Base-by-base conservation (phyloP, 106 monocot species). In the Cymbidium sinense region DNA sequence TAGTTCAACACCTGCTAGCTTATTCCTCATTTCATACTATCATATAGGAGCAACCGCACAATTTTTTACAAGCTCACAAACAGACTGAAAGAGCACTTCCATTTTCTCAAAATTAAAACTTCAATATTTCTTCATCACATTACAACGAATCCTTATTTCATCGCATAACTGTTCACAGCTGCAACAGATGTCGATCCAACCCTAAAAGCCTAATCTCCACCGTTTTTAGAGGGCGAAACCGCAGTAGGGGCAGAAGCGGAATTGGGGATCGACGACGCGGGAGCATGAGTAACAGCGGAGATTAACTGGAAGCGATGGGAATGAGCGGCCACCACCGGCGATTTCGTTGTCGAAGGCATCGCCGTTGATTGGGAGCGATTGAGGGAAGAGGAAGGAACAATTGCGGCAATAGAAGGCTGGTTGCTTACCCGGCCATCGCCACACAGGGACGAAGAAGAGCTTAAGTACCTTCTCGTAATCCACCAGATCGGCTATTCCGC, bases 381-480 rank as follows among this genome's bases (percentile, higher is more conserved):
- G 30, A 18, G 86, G 84, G 79, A 75, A 91, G 77, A 91, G 79
- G 34, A 86, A 77, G 27, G 69, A 73, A 77, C 88, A 91, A 50
- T 80, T 55, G 11, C 80, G 54, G 82, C 88, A 86, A 70, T 52
- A 18, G 77, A 78, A 75, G 35, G 79, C 84, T 0, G 79, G 87
- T 0, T 72, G 39, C 33, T 85, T 88, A 5, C 29, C 72, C 27
- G 81, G 52, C 86, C 86, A 91, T n/a, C 84, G 78, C 91, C 84
- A 86, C 1, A 91, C 84, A 69, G 91, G 91, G 58, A 91, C 77
- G 84, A 91, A 91, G 86, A 91, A 91, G 6, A 91, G 79, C 78
- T 91, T 91, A 21, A 91, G 82, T 0, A 91, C 91, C 78, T 91
- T 91, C 77, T 91, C 86, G 51, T 67, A 11, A 67, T 91, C 84